A percentile compares a stretch with the other conserved stretches of the same genome.
Evolutionary conservation across 2,329 filamentous ascomycete genomes (phyloP).

Genomic region (Plenodomus biglobosus): DNA sequence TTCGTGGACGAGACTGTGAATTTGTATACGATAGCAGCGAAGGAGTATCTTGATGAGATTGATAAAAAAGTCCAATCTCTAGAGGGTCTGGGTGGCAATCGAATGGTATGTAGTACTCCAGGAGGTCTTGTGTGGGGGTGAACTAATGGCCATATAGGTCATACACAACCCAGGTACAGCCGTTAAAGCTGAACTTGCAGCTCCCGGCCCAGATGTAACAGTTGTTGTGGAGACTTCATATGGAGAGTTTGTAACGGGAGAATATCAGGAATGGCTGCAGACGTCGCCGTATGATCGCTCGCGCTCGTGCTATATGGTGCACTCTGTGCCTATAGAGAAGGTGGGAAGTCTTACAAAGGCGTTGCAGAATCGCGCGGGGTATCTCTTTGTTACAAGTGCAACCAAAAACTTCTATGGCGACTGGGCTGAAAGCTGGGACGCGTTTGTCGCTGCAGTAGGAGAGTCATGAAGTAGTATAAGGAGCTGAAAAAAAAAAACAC

Average conservation of each 20-base stretch:
- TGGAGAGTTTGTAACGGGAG: slow-evolving; percentile 13
- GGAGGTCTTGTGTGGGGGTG: too few relatives aligned
- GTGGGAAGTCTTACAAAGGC: slow-evolving; percentile 12
- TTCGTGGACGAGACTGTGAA: slow-evolving; percentile 56
- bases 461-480: neutral
- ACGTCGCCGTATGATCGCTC: slow-evolving; percentile 24
- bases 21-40: slow-evolving; percentile 16
- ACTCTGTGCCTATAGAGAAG: slow-evolving; percentile 23
- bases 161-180: slow-evolving; percentile 38
- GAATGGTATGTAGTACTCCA: slow-evolving; percentile 9
- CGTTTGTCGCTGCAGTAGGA: slow-evolving; percentile 23
- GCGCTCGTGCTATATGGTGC: slow-evolving; percentile 30
- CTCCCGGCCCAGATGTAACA: slow-evolving; percentile 29
- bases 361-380: slow-evolving; percentile 19
- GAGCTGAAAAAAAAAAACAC: too few relatives aligned
- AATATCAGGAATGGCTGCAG: slow-evolving; percentile 31
- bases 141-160: slow-evolving; percentile 12
- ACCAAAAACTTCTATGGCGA: slow-evolving; percentile 21
- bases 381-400: slow-evolving; percentile 34
- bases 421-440: slow-evolving; percentile 25
- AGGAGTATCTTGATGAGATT: slow-evolving; percentile 23
- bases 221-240: slow-evolving; percentile 29
- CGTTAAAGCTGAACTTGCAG: slow-evolving; percentile 20
- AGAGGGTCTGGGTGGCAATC: slow-evolving; percentile 7
- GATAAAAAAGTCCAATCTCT: slow-evolving; percentile 14